Conservation (phyloP, 1,284 basidiomycete species). For the Anthracocystis panici-leucophaei region DNA sequence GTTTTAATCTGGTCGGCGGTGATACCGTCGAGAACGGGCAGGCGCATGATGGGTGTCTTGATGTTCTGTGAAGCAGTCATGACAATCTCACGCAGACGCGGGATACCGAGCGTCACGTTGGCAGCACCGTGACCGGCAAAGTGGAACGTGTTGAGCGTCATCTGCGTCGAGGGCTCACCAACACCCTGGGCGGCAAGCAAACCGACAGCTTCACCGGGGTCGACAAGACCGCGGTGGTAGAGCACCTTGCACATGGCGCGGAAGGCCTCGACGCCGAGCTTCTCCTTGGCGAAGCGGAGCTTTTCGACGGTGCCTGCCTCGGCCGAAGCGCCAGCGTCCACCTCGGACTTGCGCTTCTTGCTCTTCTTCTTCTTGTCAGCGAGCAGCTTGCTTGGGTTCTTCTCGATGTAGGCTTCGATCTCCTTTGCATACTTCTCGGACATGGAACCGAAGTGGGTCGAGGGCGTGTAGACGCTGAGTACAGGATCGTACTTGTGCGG, state of each 20-base stretch:
- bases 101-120: slow-evolving; percentile 99
- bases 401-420: slow-evolving; percentile 82
- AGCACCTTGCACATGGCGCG: slow-evolving; percentile 66
- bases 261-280: slow-evolving; percentile 63
- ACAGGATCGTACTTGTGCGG: slow-evolving; percentile 82
- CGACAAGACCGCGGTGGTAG: slow-evolving; percentile 76
- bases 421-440: slow-evolving; percentile 91
- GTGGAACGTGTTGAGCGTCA: slow-evolving; percentile 99
- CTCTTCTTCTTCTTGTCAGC: slow-evolving; percentile 74
- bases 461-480: slow-evolving; percentile 83
- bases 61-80: slow-evolving; percentile 98
- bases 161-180: slow-evolving; percentile 98
- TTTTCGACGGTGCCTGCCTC: slow-evolving; percentile 51
- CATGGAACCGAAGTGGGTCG: slow-evolving; percentile 85
- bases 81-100: slow-evolving; percentile 97
- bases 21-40: slow-evolving; percentile 73
- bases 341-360: slow-evolving; percentile 69
- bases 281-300: slow-evolving; percentile 72
- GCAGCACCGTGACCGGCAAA: slow-evolving; percentile 97
- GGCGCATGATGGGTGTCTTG: slow-evolving; percentile 98
- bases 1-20: slow-evolving; percentile 72
- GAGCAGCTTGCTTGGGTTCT: slow-evolving; percentile 82
- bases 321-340: slow-evolving; percentile 58
- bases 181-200: slow-evolving; percentile 98
- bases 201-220: slow-evolving; percentile 97